Evolutionary conservation across 257 asterid genomes (phyloP).

Genomic region (Solanum medicagineum): DNA sequence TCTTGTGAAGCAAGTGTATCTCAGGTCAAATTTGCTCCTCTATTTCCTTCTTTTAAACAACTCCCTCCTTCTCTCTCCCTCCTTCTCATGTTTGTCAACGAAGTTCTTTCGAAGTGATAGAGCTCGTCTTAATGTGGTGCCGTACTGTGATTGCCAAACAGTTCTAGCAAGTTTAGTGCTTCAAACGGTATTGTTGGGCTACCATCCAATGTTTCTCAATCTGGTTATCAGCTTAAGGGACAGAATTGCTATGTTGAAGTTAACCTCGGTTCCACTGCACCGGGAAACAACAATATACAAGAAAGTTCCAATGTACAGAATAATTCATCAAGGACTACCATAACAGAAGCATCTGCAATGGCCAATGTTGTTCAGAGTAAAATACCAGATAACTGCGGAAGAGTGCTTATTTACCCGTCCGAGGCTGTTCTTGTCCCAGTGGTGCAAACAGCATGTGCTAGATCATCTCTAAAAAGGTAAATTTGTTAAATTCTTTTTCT

Average conservation of each 20-base stretch:
- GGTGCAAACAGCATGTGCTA: slow-evolving; percentile 78
- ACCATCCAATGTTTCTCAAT: slow-evolving; percentile 49
- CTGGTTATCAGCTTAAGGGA: slow-evolving; percentile 71
- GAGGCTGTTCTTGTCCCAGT: slow-evolving; percentile 96
- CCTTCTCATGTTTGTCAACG: not conserved
- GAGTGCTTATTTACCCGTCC: slow-evolving; percentile 62
- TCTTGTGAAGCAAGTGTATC: slow-evolving; percentile 92
- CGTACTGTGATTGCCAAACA: slow-evolving; percentile 19
- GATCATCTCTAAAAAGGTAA: slow-evolving; percentile 88
- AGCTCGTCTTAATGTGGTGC: not conserved
- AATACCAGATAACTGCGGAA: slow-evolving; percentile 39
- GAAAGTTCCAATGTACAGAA: slow-evolving; percentile 23
- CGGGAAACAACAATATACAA: slow-evolving; percentile 25
- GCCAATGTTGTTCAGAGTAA: slow-evolving; percentile 38
- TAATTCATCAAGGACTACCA: slow-evolving; percentile 32
- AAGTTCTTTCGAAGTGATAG: not conserved
- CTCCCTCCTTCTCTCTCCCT: not conserved
- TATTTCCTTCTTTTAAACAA: not conserved
- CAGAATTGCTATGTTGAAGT: slow-evolving; percentile 82
- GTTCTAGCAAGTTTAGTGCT: slow-evolving; percentile 69
- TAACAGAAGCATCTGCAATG: slow-evolving; percentile 33
- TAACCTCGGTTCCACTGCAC: slow-evolving; percentile 50
- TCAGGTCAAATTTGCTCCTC: slow-evolving; percentile 41
- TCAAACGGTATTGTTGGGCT: slow-evolving; percentile 80
- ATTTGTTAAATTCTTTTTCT: not conserved